Percentiles rank a stretch among this genome's conserved stretches.
Conservation (phyloP, 2,329 filamentous ascomycete genomes). For the Colletotrichum noveboracense region DNA sequence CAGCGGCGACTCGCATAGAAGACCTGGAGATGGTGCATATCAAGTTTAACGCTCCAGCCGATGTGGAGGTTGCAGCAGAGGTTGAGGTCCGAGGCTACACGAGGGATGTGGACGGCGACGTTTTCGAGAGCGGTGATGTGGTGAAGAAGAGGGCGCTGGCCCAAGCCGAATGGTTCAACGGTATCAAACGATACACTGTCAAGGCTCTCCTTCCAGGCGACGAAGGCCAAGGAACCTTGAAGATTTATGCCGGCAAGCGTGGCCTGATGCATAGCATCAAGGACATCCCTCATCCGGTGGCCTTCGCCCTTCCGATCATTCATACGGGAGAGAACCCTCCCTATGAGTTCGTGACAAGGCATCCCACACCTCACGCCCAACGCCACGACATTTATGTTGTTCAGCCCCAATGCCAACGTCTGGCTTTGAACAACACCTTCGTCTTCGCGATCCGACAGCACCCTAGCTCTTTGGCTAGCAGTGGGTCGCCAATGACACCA, state of each 20-base stretch:
- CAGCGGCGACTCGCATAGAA: slow-evolving; percentile 82
- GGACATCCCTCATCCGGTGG: slow-evolving; percentile 91
- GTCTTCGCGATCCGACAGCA: slow-evolving; percentile 97
- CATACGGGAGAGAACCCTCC: slow-evolving; percentile 92
- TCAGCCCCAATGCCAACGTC: slow-evolving; percentile 87
- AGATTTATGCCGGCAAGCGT: slow-evolving; percentile 91
- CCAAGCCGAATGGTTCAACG: slow-evolving; percentile 89
- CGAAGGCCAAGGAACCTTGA: slow-evolving; percentile 85
- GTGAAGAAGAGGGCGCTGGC: slow-evolving; percentile 86
- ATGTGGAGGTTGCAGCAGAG: slow-evolving; percentile 91
- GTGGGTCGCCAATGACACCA: slow-evolving; percentile 45
- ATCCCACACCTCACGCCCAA: slow-evolving; percentile 97
- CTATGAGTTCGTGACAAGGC: slow-evolving; percentile 90
- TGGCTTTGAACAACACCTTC: slow-evolving; percentile 96
- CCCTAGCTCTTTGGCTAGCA: slow-evolving; percentile 60
- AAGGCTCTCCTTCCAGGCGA: slow-evolving; percentile 93
- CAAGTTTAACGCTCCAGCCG: slow-evolving; percentile 83
- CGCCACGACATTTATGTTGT: slow-evolving; percentile 96
- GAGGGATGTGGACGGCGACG: slow-evolving; percentile 85
- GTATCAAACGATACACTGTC: slow-evolving; percentile 88
- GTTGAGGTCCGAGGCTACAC: slow-evolving; percentile 85
- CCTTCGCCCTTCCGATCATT: slow-evolving; percentile 86
- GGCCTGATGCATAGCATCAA: slow-evolving; percentile 98
- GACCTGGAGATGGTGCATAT: slow-evolving; percentile 93
- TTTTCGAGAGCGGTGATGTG: slow-evolving; percentile 89